A percentile compares a stretch with the other conserved stretches of the same genome.
Conservation (phyloP, 2,329 filamentous ascomycete genomes). For the Geosmithia putterillii region DNA sequence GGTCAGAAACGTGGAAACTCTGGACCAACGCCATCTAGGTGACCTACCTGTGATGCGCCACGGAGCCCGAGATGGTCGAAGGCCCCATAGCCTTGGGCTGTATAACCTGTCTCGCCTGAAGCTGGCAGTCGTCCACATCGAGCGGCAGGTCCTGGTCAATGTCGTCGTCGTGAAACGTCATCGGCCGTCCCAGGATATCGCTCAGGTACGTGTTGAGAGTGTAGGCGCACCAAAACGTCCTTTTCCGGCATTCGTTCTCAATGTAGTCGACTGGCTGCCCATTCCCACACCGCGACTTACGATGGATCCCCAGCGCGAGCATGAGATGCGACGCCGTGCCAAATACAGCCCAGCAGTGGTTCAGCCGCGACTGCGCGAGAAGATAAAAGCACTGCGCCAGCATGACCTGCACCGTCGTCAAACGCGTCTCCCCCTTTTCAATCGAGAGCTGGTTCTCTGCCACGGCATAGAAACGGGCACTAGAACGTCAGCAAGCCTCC, state of each 20-base stretch:
- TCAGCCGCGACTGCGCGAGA: slow-evolving; percentile 29
- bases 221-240: slow-evolving; percentile 53
- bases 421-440: slow-evolving; percentile 22
- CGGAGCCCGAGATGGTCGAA: slow-evolving; percentile 12
- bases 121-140: slow-evolving; percentile 32
- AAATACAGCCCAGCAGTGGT: slow-evolving; percentile 34
- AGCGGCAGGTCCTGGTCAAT: slow-evolving; percentile 49
- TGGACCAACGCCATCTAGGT: background rate
- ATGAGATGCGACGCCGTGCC: slow-evolving; percentile 26
- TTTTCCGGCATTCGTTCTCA: slow-evolving; percentile 23
- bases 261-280: slow-evolving; percentile 8
- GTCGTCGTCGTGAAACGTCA: slow-evolving; percentile 51
- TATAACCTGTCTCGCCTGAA: slow-evolving; percentile 17
- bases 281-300: slow-evolving; percentile 5
- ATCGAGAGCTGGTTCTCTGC: slow-evolving; percentile 24
- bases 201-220: slow-evolving; percentile 53
- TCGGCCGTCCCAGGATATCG: slow-evolving; percentile 46
- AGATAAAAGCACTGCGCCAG: slow-evolving; percentile 30
- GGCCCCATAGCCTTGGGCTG: background rate
- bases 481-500: slow-evolving; percentile 5
- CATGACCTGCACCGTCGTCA: slow-evolving; percentile 27
- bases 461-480: slow-evolving; percentile 17
- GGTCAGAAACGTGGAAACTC: background rate
- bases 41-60: background rate
- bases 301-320: slow-evolving; percentile 25